phyloP scores from a whole-genome alignment of 1,284 basidiomycete genomes.

The Tremellales sp. region DNA sequence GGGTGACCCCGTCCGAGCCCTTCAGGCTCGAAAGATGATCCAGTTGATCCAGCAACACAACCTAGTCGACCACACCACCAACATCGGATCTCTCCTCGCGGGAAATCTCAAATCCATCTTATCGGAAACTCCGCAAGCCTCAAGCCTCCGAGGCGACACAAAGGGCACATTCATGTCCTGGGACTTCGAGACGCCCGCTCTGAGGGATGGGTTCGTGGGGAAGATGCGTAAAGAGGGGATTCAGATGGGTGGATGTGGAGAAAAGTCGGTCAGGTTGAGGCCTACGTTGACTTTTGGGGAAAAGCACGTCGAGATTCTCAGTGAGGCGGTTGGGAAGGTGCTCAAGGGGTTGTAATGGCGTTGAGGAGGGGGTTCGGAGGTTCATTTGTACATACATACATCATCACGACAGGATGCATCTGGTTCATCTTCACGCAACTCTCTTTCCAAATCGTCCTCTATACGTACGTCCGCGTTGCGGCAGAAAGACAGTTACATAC shows the following conservation, averaged over 20 bases:
- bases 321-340: constrained; percentile 15
- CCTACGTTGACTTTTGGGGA: constrained; percentile 54
- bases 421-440: no score
- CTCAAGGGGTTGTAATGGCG: constrained; percentile 10
- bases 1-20: constrained; percentile 52
- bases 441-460: no score
- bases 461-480: no score
- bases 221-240: constrained; percentile 43
- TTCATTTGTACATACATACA: no score
- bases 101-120: constrained; percentile 19
- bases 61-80: constrained; percentile 25
- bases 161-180: constrained; percentile 55
- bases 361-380: no score
- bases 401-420: no score
- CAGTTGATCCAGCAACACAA: constrained; percentile 42
- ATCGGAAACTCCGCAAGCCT: constrained; percentile 22
- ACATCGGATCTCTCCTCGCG: constrained; percentile 15
- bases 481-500: no score
- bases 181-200: constrained; percentile 46
- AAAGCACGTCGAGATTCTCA: constrained; percentile 49
- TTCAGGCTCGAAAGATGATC: constrained; percentile 54
- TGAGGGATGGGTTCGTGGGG: constrained; percentile 50
- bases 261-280: constrained; percentile 50
- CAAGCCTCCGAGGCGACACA: constrained; percentile 51
- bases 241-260: constrained; percentile 47